Percentiles rank a stretch among this genome's conserved stretches.
Conservation (phyloP, 805 yeast species). For the Ogataea corticis region DNA sequence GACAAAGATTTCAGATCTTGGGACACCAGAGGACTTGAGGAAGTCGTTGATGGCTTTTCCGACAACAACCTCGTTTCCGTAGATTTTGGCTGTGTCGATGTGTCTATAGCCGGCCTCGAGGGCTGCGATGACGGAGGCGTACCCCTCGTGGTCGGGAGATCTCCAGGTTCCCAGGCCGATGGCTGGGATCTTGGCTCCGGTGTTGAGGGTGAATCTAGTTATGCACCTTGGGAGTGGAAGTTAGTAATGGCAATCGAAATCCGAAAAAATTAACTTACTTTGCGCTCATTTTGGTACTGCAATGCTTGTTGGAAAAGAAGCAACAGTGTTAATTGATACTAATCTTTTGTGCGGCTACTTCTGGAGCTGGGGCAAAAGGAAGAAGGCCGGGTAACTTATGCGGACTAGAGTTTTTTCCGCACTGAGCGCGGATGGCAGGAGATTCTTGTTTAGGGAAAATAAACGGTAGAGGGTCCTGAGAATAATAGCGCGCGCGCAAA, state of each 20-base stretch:
- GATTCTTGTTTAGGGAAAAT: too few relatives aligned
- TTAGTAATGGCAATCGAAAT: neutral
- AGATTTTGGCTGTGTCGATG: constrained; percentile 73
- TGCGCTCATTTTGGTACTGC: too few relatives aligned
- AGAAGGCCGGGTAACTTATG: too few relatives aligned
- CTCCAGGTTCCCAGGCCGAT: constrained; percentile 73
- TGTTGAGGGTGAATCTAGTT: constrained; percentile 42
- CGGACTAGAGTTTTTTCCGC: too few relatives aligned
- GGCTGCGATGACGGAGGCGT: constrained; percentile 58
- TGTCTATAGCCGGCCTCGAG: constrained; percentile 66
- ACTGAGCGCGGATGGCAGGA: too few relatives aligned
- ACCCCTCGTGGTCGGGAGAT: constrained; percentile 34
- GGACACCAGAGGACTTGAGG: constrained; percentile 30
- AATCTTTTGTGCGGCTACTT: too few relatives aligned
- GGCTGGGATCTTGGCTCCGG: constrained; percentile 61
- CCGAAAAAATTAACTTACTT: neutral
- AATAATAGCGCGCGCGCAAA: too few relatives aligned
- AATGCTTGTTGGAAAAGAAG: too few relatives aligned
- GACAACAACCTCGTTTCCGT: constrained; percentile 66
- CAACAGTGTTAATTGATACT: too few relatives aligned
- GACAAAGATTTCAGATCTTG: constrained; percentile 54
- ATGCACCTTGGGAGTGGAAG: constrained; percentile 6
- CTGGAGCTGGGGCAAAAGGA: too few relatives aligned
- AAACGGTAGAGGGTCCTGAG: too few relatives aligned
- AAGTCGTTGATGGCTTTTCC: constrained; percentile 56